Base-by-base conservation (phyloP, 306 rosid species). In the Crotalaria pallida region DNA sequence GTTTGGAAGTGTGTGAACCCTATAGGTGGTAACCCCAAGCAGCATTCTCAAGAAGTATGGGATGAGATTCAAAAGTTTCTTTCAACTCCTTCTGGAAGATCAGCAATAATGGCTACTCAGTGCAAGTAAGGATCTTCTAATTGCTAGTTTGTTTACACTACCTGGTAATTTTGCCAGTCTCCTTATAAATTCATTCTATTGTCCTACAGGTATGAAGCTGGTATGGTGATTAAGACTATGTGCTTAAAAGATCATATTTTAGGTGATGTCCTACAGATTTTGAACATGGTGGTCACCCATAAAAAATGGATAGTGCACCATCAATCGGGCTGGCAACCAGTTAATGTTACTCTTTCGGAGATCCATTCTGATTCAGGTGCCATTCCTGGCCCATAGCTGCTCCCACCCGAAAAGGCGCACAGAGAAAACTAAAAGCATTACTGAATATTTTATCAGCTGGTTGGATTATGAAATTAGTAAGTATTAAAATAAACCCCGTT, bases 281-380 rank as follows among this genome's bases (percentile, higher is more conserved):
- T 88, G 87, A 85, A 90, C 73, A 67, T 90, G 86, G 43, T 85
- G 40, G 64, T 84, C 62, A 16, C 55, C 24, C 53, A 74, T 78
- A 92, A 87, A 73, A 92, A 88, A 81, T 92, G 98, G 98, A 86
- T 92, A 63, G 81, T 34, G 61, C 91, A 78, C 77, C 88, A 80
- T 44, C 89, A 71, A n/a, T 77, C 96, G 55, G 98, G 98, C 75
- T 92, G 96, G 98, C 96, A 90, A 75, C 98, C 96, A 4, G 81
- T 92, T 67, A 73, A 10, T 29, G 69, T 90, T 81, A 65, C 82
- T 58, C 85, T 92, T 49, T 45, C 88, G 3, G 96, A 82, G 85
- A 58, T 77, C 12, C 69, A 80, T 50, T 45, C 78, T 49, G 87
- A 80, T 62, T 29, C 47, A 10, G 72, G 67, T 19, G 45, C 51